Percentiles rank a stretch among this genome's conserved stretches.
These are phyloP conservation scores for Talaromyces sp. DNA, from an alignment of 2,329 filamentous ascomycete species.

Conservation along the genomic window DNA sequence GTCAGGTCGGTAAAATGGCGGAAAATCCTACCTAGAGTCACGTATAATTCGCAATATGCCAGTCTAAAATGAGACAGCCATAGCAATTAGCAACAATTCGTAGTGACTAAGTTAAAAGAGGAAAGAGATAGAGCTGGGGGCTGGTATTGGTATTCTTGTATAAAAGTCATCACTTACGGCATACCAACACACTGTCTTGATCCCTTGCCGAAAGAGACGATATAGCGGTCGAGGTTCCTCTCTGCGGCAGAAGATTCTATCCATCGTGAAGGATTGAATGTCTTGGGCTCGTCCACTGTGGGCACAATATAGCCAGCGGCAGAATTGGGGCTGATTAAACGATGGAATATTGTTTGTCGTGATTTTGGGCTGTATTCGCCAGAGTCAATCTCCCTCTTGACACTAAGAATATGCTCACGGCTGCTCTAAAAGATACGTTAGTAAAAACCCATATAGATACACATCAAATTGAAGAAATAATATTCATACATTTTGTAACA, in stretches of 20 bases:
- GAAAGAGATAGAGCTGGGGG: background rate
- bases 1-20: slow-evolving; percentile 23
- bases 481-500: slow-evolving; percentile 14
- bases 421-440: slow-evolving; percentile 6
- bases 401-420: slow-evolving; percentile 14
- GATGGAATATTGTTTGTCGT: slow-evolving; percentile 21
- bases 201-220: slow-evolving; percentile 35
- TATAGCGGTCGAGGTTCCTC: slow-evolving; percentile 23
- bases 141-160: background rate
- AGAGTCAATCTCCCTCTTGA: slow-evolving; percentile 16
- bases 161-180: slow-evolving; percentile 16
- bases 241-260: slow-evolving; percentile 12
- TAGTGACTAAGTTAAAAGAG: too few species aligned
- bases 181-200: slow-evolving; percentile 32
- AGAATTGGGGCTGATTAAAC: slow-evolving; percentile 15
- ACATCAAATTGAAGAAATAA: background rate
- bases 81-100: background rate
- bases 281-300: slow-evolving; percentile 20
- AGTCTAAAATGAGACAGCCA: slow-evolving; percentile 16
- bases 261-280: slow-evolving; percentile 36
- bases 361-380: slow-evolving; percentile 12
- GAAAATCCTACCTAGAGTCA: slow-evolving; percentile 27
- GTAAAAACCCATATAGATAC: background rate
- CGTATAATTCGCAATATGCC: slow-evolving; percentile 32
- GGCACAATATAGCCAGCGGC: slow-evolving; percentile 17